Evolutionary conservation across 441 rosid species (phyloP), one percentile per base, ranked within the genome.

Genomic region (Pelargonium cotyledonis): DNA sequence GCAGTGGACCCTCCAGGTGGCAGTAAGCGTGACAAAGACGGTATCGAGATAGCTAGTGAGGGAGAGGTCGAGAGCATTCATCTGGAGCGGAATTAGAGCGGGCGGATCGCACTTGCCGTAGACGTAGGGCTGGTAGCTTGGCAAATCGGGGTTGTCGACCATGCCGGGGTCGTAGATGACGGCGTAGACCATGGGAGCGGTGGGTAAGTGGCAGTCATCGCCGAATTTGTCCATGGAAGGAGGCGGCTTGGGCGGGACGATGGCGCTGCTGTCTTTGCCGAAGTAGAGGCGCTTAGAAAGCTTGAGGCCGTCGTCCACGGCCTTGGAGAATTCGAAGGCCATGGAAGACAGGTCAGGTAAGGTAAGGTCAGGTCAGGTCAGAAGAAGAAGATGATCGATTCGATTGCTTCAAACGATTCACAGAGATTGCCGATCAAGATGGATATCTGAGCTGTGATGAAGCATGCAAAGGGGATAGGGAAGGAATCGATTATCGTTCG

Each of bases 51-150:
- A 81, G 65, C 91, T 86, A 5, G 89, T 90, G 1, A 82, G 83
- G 68, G 81, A 89, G 89, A 87, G 72, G 66, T 72, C 79, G 1
- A 83, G 80, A 6, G 79, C 88, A 31, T 76, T 74, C 96, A 94
- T 91, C 21, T 87, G 89, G 71, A 94, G 80, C 72, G 98, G 98
- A 61, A 94, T 83, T 72, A 94, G 78, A 78, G 95, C 98, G 70
- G 97, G 97, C 2, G 99, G 97, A 65, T 91, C 92, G 73, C 92
- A 91, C 76, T 92, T 78, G 43, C 99, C 97, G 75, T 94, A 79
- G 70, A 94, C 97, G 78, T 95, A 87, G 14, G 99, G 99, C 88
- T 95, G 99, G 76, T 95, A 95, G 78, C 97, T 92, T 6, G 99
- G 91, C 23, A 95, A 78, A 63, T 91, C 97, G 4, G 99, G 99